Evolutionary conservation across 75 land plant genomes (phyloP), one percentile per base, ranked within the genome.

Genomic region (Picea sitchensis): DNA sequence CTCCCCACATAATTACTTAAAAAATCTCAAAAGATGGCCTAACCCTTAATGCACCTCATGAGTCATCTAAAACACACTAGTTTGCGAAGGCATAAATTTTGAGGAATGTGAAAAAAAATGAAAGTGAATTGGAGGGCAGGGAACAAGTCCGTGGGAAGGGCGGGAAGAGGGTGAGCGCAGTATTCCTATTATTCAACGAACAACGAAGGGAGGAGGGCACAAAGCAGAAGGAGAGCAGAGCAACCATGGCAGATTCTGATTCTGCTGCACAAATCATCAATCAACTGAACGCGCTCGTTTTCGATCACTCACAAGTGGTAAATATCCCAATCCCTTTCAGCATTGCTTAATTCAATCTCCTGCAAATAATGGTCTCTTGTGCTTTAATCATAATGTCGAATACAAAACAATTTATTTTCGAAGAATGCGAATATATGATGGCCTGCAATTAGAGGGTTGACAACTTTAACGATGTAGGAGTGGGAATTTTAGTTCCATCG

Each of bases 301-400:
- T 71, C 26, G 73, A 71, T 71, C 73, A 23, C 2, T 71, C n/a
- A 21, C 73, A 71, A 71, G 73, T 71, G 73, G 73, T 71, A 20
- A 34, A 67, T 32, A 14, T 38, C 71, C 20, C 2, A 34, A 2
- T 17, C 73, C 3, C 20, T 1, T 41, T 2, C 54, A 0, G 7
- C 44, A 7, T 69, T 36, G 1, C 17, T 36, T 5, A 36, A 15
- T 20, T 38, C 38, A 30, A n/a, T 38, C 20, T 23, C 13, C 14
- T 31, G 7, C 31, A 26, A 1, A 12, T 14, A 31, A 31, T 11
- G 14, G 32, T 11, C 3, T 64, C 30, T 5, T 7, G 7, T 32
- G 6, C 36, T 34, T 34, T 34, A 15, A 67, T 34, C n/a, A n/a
- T n/a, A n/a, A n/a, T n/a, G 18, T 17, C 2, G 5, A 32, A 65